Evolutionary conservation across 2,329 filamentous ascomycete species (phyloP), one percentile per base, ranked within the genome.

Genomic region (Gaeumannomyces sp.): DNA sequence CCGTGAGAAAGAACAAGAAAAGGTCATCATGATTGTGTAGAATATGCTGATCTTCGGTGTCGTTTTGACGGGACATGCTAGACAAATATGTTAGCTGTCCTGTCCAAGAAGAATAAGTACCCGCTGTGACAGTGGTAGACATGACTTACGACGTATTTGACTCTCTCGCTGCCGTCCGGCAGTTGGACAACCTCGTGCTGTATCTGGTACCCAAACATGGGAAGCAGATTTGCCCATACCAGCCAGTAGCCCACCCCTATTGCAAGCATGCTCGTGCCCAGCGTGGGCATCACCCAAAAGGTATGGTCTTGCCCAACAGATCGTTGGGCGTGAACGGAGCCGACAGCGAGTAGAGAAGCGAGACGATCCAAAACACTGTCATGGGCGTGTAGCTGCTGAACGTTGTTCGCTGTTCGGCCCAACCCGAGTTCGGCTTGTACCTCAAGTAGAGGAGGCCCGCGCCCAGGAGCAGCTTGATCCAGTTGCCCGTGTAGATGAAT

Each of bases 221-320:
- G 72, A 61, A 69, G 65, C 2, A 70, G 38, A 50, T 71, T 69
- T 19, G 67, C 65, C 72, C 71, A 73, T 7, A 72, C 57, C 16
- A 69, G 64, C 72, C 72, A 74, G 69, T 79, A 79, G 1, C 73
- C 65, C 0, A 73, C 74, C 33, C 78, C 77, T 0, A 71, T 64
- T 2, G 75, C 29, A 58, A 79, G 67, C 8, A 81, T 73, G 19
- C 71, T 71, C 19, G 80, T 76, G 25, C 78, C 78, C 1, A 80
- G 72, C 27, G 79, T 72, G 0, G 78, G 77, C 53, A 76, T 79
- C 2, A 80, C 73, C 69, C 77, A 80, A 70, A 80, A 2, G 78
- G 78, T 3, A 60, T 60, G 11, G 27, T 65, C 11, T 62, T 33
- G 0, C 38, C 14, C 13, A 69, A 64, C 31, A 70, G 64, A 2